Conservation (phyloP, 768 basidiomycete genomes). For the Suillus lakei region DNA sequence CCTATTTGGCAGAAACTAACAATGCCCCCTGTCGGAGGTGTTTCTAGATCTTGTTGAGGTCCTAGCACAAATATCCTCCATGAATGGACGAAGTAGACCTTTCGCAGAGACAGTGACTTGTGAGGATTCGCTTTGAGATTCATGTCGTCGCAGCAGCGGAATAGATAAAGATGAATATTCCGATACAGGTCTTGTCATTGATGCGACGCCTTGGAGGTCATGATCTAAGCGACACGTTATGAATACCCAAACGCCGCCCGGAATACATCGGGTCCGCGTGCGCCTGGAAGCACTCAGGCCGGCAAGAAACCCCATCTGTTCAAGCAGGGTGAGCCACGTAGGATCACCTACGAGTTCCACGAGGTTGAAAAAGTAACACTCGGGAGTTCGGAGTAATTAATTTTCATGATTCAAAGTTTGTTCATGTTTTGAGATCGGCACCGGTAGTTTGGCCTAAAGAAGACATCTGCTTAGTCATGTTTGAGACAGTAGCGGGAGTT, state of each 20-base stretch:
- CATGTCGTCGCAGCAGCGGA: neutral
- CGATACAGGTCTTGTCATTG: neutral
- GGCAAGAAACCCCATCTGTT: neutral
- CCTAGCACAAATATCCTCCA: neutral
- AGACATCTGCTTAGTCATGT: neutral
- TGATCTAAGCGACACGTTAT: neutral
- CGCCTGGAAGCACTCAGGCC: neutral
- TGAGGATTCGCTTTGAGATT: neutral
- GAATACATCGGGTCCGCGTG: neutral
- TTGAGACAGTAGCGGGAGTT: conserved; percentile 5
- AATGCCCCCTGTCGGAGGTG: neutral
- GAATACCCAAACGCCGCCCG: neutral
- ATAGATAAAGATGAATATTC: neutral
- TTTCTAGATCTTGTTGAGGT: neutral
- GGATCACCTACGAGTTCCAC: neutral
- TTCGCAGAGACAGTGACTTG: neutral
- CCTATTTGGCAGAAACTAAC: neutral
- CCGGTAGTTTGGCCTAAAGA: neutral
- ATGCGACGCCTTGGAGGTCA: neutral
- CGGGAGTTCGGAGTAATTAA: neutral
- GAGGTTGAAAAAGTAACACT: neutral
- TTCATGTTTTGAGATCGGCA: conserved; percentile 5
- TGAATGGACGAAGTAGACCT: neutral
- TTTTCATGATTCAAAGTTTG: neutral
- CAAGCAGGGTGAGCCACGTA: neutral